Conservation (phyloP, 2,329 filamentous ascomycete genomes). For the Microdochium bolleyi region DNA sequence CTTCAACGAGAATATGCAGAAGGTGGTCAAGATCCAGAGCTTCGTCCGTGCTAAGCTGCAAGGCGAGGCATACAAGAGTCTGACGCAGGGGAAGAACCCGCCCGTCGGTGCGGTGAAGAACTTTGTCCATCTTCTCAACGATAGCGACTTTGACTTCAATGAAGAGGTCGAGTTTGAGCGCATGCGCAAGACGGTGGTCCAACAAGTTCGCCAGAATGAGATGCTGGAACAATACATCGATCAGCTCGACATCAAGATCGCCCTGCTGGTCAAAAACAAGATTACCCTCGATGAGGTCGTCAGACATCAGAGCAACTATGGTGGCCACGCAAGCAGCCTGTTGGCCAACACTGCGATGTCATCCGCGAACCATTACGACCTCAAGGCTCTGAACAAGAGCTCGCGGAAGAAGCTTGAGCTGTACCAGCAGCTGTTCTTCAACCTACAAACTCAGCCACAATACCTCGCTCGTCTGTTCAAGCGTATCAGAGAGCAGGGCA, state of each 20-base stretch:
- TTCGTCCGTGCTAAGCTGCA: slow-evolving; percentile 92
- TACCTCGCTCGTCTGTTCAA: slow-evolving; percentile 88
- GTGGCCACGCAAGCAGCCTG: slow-evolving; percentile 77
- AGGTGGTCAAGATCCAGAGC: slow-evolving; percentile 97
- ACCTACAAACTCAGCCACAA: slow-evolving; percentile 90
- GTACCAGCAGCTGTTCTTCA: slow-evolving; percentile 97
- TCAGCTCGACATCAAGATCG: slow-evolving; percentile 98
- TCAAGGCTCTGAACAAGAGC: slow-evolving; percentile 95
- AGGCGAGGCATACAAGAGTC: slow-evolving; percentile 94
- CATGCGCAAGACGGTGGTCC: slow-evolving; percentile 89
- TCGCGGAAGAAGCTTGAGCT: slow-evolving; percentile 92
- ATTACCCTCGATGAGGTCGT: slow-evolving; percentile 98
- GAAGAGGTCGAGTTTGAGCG: slow-evolving; percentile 97
- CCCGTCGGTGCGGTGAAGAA: slow-evolving; percentile 96
- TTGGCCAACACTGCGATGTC: slow-evolving; percentile 83
- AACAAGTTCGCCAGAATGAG: slow-evolving; percentile 95
- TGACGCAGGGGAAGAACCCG: slow-evolving; percentile 93
- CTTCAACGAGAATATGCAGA: slow-evolving; percentile 96
- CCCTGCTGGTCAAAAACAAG: slow-evolving; percentile 97
- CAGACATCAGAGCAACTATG: slow-evolving; percentile 92
- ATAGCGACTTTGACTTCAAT: slow-evolving; percentile 98
- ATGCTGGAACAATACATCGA: slow-evolving; percentile 97
- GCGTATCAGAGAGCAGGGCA: slow-evolving; percentile 73
- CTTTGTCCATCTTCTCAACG: slow-evolving; percentile 94
- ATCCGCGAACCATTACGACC: slow-evolving; percentile 86